Base-by-base conservation (phyloP, 768 basidiomycete species). In the Rhizopogon salebrosus region DNA sequence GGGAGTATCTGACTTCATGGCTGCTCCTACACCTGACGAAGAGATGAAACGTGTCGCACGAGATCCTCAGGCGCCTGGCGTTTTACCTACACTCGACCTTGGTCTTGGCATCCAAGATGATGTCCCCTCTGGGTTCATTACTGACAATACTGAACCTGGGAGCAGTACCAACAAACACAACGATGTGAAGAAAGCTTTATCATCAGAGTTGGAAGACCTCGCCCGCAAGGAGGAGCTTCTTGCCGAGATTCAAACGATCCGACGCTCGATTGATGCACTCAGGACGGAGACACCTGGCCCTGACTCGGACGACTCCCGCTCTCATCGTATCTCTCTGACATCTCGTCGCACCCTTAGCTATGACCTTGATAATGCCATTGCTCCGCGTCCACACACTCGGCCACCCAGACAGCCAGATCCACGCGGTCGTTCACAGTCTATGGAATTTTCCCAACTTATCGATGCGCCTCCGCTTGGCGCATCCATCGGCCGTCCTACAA, bases 221-320 rank as follows among this genome's bases (percentile, higher is more conserved):
- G 81, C 77, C 64, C 79, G 78, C 61, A 89, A 87, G 65, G 80
- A 89, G 64, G 80, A 83, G 41, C 76, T 92, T 5, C 71, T 89
- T 41, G 75, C 80, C 22, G 89, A 92, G 67, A 92, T 92, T 39
- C 82, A 87, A 61, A 85, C 79, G 11, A 88, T 92, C 54, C 81
- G 89, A 46, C 76, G 80, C 60, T 90, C 89, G 9, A 89, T 92
- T 62, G 88, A 91, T 51, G 74, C 80, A 3, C 72, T 92, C 38
- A 85, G 84, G 63, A 75, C 84, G 3, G 88, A 89, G 41, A 85
- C 84, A 7, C 84, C 87, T 16, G 67, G 69, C 39, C 37, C 54
- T 26, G 69, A 70, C 39, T 69, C 67, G 18, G 77, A 76, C 18
- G 79, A 81, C n/a, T 84, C 84, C 22, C 72, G 75, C 39, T 87